Evolutionary conservation across 345 rosid genomes (phyloP), one percentile per base, ranked within the genome.

Genomic region (Eucalyptus curtisii): DNA sequence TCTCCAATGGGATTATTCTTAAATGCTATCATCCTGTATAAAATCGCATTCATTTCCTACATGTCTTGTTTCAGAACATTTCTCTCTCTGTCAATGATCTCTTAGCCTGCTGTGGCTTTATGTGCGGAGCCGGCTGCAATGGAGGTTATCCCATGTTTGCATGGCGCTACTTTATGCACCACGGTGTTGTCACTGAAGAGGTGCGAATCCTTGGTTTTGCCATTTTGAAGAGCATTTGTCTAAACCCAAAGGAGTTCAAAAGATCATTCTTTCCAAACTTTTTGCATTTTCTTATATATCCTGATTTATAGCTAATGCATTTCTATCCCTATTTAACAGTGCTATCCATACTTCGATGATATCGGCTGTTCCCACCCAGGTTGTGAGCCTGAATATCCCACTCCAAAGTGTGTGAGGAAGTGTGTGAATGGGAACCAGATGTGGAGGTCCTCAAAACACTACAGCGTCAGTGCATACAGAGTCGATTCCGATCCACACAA

Each of bases 361-460:
- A 93, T 87, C 86, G 99, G 99, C 90, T 98, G 99, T 91, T 94
- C 98, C 86, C 99, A 98, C 93, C 99, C 99, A 49, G 99, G 99
- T 53, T 98, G 98, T 87, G 98, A 96, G 93, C 99, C 99, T 45
- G 96, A 86, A 59, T 98, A 87, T 93, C 94, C 95, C 33, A 98
- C 99, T 87, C 99, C 99, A 10, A 94, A 82, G 91, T 98, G 99
- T 91, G 88, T 89, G 91, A 94, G 94, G 82, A 93, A 96, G 90
- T 98, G 99, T 86, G 95, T 95, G 49, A 86, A 92, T 14, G 93
- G 92, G 49, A 98, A 98, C 92, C 93, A 93, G 92, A 88, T 95
- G 61, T 98, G 99, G 99, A 90, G 89, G 24, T 50, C 92, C 52
- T 95, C 99, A 31, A 98, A 98, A 90, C 99, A 95, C 93, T 98